A percentile compares a stretch with the other conserved stretches of the same genome.
phyloP scores from a whole-genome alignment of 768 basidiomycete species.

The Mycena galopus region DNA sequence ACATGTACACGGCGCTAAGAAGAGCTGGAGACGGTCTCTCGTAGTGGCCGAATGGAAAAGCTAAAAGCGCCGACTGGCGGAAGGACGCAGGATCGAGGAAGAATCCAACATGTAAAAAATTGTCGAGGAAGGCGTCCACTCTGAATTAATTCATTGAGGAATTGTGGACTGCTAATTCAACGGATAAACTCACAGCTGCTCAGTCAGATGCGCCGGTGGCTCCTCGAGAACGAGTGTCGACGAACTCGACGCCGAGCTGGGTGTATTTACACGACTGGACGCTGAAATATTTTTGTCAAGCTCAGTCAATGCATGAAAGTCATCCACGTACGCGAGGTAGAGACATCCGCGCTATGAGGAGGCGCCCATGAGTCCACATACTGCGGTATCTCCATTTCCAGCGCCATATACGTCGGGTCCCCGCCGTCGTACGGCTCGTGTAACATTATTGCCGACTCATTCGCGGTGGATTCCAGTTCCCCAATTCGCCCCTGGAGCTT shows the following conservation, averaged over 20 bases:
- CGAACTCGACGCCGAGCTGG: slow-evolving; percentile 16
- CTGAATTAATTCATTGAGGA: slow-evolving; percentile 24
- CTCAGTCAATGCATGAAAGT: no score
- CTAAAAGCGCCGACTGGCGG: slow-evolving; percentile 47
- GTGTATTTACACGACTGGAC: slow-evolving; percentile 19
- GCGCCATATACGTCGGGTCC: slow-evolving; percentile 15
- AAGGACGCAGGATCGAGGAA: slow-evolving; percentile 66
- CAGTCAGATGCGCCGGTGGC: slow-evolving; percentile 18
- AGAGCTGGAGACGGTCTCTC: slow-evolving; percentile 53
- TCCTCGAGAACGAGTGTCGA: slow-evolving; percentile 32
- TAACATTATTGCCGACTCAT: slow-evolving; percentile 32
- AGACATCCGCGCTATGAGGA: neutral
- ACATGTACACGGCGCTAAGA: slow-evolving; percentile 54
- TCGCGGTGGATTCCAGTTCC: slow-evolving; percentile 52
- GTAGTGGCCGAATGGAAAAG: slow-evolving; percentile 45
- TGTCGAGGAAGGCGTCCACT: slow-evolving; percentile 51
- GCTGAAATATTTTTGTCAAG: neutral
- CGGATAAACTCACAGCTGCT: slow-evolving; percentile 6
- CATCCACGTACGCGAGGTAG: slow-evolving; percentile 21
- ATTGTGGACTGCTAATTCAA: no score
- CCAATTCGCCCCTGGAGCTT: slow-evolving; percentile 58
- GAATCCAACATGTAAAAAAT: slow-evolving; percentile 62
- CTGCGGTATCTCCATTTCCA: slow-evolving; percentile 25
- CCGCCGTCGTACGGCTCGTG: slow-evolving; percentile 35
- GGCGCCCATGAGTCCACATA: slow-evolving; percentile 13